Percentiles rank a stretch among this genome's conserved stretches.
Evolutionary conservation across 2,329 filamentous ascomycete genomes (phyloP).

Genomic region (Pseudogymnoascus sp.): DNA sequence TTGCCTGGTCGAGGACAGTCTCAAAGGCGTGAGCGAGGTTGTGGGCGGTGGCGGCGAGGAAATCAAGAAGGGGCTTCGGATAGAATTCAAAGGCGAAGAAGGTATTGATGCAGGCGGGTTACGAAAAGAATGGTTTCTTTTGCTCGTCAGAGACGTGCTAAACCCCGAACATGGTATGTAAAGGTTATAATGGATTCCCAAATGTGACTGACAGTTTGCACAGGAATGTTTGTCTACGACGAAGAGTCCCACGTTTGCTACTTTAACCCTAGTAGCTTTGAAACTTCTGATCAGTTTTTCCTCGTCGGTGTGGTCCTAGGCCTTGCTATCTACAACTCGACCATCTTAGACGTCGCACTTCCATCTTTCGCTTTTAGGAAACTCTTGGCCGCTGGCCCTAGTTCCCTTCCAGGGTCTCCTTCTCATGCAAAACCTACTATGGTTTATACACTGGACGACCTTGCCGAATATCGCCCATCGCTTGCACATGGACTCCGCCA

Average conservation of each 20-base stretch:
- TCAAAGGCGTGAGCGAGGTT: conserved; percentile 77
- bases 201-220: conserved; percentile 12
- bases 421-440: conserved; percentile 55
- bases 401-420: conserved; percentile 46
- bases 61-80: conserved; percentile 81
- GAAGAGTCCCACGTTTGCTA: conserved; percentile 88
- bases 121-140: conserved; percentile 89
- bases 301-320: conserved; percentile 82
- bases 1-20: conserved; percentile 81
- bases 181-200: background rate
- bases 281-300: conserved; percentile 87
- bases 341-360: conserved; percentile 80
- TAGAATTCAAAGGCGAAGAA: conserved; percentile 82
- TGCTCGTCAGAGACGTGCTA: conserved; percentile 83
- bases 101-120: conserved; percentile 85
- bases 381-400: conserved; percentile 69
- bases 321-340: conserved; percentile 90
- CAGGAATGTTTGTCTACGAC: conserved; percentile 87
- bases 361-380: conserved; percentile 89
- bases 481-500: conserved; percentile 70
- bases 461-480: conserved; percentile 72
- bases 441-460: conserved; percentile 71
- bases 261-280: conserved; percentile 85
- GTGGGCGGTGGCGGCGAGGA: conserved; percentile 76
- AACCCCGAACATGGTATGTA: conserved; percentile 77